Base-by-base conservation (phyloP, 164 flowering plant genomes). In the Magnolia sinica region DNA sequence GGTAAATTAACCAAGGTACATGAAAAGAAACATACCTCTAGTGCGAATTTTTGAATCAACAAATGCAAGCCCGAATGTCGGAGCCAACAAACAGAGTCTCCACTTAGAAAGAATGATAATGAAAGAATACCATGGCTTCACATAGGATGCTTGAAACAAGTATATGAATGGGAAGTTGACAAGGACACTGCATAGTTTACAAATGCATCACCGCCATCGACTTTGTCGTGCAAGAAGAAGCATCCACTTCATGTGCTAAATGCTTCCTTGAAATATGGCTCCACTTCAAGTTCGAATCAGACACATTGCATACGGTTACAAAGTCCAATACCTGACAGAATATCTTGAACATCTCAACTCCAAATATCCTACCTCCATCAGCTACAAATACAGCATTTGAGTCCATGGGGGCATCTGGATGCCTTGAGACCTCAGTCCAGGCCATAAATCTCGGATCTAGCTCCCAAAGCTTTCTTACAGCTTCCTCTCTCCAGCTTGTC, bases 331-430 rank as follows among this genome's bases (percentile, higher is more conserved):
- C 93, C 80, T 94, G 99, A 73, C 99, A 98, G 81, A 96, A 96
- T 76, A 96, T 89, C 82, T 94, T 94, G 85, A 92, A 96, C 98
- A 96, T 96, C 80, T 96, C 99, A 49, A 91, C 85, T 50, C 98
- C 98, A 84, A 90, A 91, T 70, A 96, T 88, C 29, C 80, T 71
- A 73, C 87, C 89, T 64, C 82, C 84, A 74, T 92, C 93, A 7
- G 90, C 88, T 22, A 94, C 92, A 87, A 91, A 96, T 69, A 85
- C 87, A 71, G 99, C 98, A 83, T 96, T 94, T 97, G 95, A 91
- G 82, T 96, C 99, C 99, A 96, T 90, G 20, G 98, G 99, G 2
- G 97, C 98, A 88, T 96, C 98, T 9, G 99, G 99, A 83, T 96
- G 99, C 31, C 79, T 85, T 1, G 95, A 91, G 72, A 91, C 88